phyloP scores from a whole-genome alignment of 139 green algal genomes.

The Micromonas pusilla region DNA sequence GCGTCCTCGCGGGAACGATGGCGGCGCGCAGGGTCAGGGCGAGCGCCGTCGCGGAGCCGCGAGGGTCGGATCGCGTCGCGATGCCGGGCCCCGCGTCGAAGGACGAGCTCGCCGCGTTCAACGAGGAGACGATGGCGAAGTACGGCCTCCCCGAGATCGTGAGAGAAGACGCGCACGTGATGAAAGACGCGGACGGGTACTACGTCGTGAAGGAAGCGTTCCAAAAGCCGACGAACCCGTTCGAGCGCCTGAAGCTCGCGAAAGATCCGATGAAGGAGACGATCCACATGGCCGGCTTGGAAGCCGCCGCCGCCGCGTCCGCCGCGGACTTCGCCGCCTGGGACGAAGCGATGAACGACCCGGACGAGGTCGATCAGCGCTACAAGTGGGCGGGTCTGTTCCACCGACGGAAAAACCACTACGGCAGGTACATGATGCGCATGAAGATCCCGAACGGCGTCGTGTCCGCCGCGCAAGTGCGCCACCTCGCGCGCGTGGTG shows the following conservation, averaged over 20 bases:
- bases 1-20: too few relatives aligned
- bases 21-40: too few relatives aligned
- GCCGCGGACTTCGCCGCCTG: neutral
- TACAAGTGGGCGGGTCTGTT: conserved; percentile 97
- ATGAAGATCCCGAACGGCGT: conserved; percentile 89
- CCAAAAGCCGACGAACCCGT: conserved; percentile 25
- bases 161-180: conserved; percentile 16
- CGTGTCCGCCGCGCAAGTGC: conserved; percentile 59
- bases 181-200: conserved; percentile 21
- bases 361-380: conserved; percentile 16
- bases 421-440: conserved; percentile 96
- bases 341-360: neutral
- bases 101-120: neutral
- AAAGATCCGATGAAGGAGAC: conserved; percentile 18
- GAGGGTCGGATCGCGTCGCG: neutral
- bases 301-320: neutral
- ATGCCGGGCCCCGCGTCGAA: neutral
- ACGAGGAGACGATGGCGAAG: conserved; percentile 6
- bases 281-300: neutral
- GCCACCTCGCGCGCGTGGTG: conserved; percentile 49
- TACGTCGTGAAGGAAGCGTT: conserved; percentile 25
- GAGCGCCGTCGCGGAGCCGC: too few relatives aligned
- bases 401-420: conserved; percentile 85
- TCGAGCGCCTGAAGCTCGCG: conserved; percentile 12
- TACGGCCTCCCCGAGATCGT: neutral